These are phyloP conservation scores for Yarrowia bubula DNA, from an alignment of 805 yeast genomes.

Conservation along the genomic window DNA sequence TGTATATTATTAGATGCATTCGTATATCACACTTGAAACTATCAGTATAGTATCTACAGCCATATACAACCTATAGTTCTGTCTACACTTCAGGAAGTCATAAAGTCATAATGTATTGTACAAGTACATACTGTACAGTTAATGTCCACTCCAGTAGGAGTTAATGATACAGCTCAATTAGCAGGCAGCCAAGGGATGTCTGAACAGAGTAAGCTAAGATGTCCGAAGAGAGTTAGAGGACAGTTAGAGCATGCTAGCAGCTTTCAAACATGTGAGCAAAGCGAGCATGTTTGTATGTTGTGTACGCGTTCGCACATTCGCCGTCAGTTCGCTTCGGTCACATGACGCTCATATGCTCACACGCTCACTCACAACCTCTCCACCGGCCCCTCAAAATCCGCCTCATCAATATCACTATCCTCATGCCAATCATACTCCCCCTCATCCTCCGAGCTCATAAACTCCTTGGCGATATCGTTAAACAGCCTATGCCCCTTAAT, in stretches of 20 bases:
- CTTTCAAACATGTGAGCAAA: too few relatives aligned
- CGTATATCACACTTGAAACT: too few relatives aligned
- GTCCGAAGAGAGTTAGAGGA: too few relatives aligned
- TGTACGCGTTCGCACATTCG: not conserved
- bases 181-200: too few relatives aligned
- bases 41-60: too few relatives aligned
- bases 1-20: too few relatives aligned
- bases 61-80: too few relatives aligned
- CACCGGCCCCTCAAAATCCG: constrained; percentile 7
- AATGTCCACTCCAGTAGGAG: not conserved
- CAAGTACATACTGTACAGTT: not conserved
- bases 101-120: not conserved
- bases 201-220: too few relatives aligned
- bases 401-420: constrained; percentile 25
- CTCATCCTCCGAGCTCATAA: constrained; percentile 20
- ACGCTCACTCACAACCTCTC: not conserved
- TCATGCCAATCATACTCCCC: constrained; percentile 15
- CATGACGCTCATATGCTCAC: not conserved
- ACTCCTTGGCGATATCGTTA: constrained; percentile 21
- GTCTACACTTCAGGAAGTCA: not conserved
- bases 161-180: too few relatives aligned
- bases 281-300: too few relatives aligned
- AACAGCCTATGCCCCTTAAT: constrained; percentile 15
- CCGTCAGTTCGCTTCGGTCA: not conserved
- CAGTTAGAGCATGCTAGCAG: too few relatives aligned